Evolutionary conservation across 108 stramenopile species (phyloP), one percentile per base, ranked within the genome.

Genomic region (Cyclotella kingstonii): DNA sequence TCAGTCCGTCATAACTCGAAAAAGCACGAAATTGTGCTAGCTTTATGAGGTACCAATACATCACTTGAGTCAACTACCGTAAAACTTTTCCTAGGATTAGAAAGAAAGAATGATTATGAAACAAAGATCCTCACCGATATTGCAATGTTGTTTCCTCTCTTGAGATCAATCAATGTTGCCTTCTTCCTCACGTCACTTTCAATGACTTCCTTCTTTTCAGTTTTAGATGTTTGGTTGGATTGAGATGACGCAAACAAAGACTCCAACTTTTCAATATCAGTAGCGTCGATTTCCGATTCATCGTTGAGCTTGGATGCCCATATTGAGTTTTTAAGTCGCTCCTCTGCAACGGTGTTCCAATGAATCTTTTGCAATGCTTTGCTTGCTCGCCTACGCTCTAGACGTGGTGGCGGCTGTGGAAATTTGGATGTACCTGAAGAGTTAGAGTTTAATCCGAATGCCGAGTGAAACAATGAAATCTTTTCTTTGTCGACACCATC

Each of bases 311-410:
- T 15, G 8, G 30, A 30, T 56, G 65, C 65, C 79, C 79, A 80
- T 22, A 80, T 17, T 5, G 73, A 75, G 45, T 67, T 66, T 22
- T 63, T 42, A 0, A 80, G 58, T 29, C 41, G 59, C 10, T 75
- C 75, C 19, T 76, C 64, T 12, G 70, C 31, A 9, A 80, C 59
- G 1, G 65, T 42, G 38, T 48, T 76, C 75, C 70, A 72, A 28
- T 72, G 70, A 33, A 80, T 66, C 59, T 70, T 70, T 49, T 76
- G 69, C 60, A 72, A 27, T 1, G 74, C 68, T 30, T 66, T 80
- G 38, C 60, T 60, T 22, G 63, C 54, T 36, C 73, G 30, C 26
- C 68, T 36, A 1, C 54, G 45, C 1, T 29, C 65, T 12, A 26
- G 29, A 0, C 46, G 74, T 22, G 63, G 12, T 3, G 49, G 14